Conservation (phyloP, 805 yeast genomes). For the Starmera pachycereana region DNA sequence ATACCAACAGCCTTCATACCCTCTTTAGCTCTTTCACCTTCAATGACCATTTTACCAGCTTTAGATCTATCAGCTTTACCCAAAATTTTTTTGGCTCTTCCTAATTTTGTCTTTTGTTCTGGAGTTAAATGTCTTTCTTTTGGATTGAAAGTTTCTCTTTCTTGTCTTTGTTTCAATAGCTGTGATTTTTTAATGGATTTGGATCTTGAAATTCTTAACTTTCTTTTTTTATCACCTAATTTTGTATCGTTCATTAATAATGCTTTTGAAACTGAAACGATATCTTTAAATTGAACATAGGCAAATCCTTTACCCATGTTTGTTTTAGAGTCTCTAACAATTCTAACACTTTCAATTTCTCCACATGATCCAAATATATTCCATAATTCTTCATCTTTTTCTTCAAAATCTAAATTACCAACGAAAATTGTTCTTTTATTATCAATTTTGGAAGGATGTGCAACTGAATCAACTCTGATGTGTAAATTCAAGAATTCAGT, state of each 20-base stretch:
- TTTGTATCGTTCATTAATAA: conserved; percentile 65
- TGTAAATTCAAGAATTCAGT: conserved; percentile 61
- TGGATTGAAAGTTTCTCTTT: conserved; percentile 16
- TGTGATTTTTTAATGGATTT: conserved; percentile 22
- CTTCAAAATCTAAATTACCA: conserved; percentile 91
- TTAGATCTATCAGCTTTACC: conserved; percentile 75
- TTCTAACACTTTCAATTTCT: conserved; percentile 78
- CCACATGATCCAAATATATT: conserved; percentile 59
- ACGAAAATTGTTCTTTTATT: conserved; percentile 78
- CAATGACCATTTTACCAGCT: conserved; percentile 47
- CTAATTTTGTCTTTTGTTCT: conserved; percentile 64
- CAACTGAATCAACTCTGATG: conserved; percentile 83
- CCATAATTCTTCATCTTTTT: conserved; percentile 85
- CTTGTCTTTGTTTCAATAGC: conserved; percentile 3
- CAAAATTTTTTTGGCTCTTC: conserved; percentile 66
- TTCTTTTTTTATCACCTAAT: conserved; percentile 37
- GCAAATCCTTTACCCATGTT: conserved; percentile 97
- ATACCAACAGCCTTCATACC: conserved; percentile 53
- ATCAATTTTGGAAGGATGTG: conserved; percentile 83
- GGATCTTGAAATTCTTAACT: conserved; percentile 69
- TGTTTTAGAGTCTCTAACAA: conserved; percentile 86
- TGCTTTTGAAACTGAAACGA: conserved; percentile 70
- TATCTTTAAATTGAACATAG: conserved; percentile 78
- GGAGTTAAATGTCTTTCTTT: conserved; percentile 36
- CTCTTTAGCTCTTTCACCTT: conserved; percentile 72